These are phyloP conservation scores for Pleurotus ostreatus DNA, from an alignment of 768 basidiomycete genomes.

Conservation along the genomic window DNA sequence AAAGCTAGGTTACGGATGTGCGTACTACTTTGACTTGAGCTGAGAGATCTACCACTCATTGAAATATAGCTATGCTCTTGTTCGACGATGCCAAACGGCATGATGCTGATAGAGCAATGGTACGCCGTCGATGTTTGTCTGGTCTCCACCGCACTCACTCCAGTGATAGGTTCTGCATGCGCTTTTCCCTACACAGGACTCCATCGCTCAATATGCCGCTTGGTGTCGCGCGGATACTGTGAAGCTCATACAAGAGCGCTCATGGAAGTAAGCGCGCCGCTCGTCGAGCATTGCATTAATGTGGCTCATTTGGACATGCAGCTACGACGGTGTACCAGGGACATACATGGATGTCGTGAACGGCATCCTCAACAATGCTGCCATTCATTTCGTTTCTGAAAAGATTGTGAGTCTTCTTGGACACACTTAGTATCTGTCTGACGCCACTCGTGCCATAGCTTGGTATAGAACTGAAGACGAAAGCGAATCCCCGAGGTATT, in stretches of 20 bases:
- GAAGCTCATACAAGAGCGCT: constrained; percentile 27
- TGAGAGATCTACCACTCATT: background rate
- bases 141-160: background rate
- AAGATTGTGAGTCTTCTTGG: constrained; percentile 23
- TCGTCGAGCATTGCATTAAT: too few relatives aligned
- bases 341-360: constrained; percentile 44
- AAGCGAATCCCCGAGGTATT: constrained; percentile 35
- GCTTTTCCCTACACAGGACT: constrained; percentile 30
- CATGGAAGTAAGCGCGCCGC: background rate
- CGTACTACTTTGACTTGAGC: background rate
- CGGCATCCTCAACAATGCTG: constrained; percentile 42
- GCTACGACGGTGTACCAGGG: constrained; percentile 27
- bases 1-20: constrained; percentile 33
- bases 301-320: background rate
- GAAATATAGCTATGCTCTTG: constrained; percentile 22
- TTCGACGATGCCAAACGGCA: constrained; percentile 34
- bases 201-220: constrained; percentile 21
- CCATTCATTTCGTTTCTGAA: constrained; percentile 36
- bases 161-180: constrained; percentile 23
- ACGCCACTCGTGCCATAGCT: constrained; percentile 20
- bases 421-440: background rate
- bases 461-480: constrained; percentile 44
- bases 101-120: constrained; percentile 24
- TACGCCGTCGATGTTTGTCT: background rate
- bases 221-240: constrained; percentile 25